Base-by-base conservation (phyloP, 106 monocot genomes). In the Iris macrosiphon region DNA sequence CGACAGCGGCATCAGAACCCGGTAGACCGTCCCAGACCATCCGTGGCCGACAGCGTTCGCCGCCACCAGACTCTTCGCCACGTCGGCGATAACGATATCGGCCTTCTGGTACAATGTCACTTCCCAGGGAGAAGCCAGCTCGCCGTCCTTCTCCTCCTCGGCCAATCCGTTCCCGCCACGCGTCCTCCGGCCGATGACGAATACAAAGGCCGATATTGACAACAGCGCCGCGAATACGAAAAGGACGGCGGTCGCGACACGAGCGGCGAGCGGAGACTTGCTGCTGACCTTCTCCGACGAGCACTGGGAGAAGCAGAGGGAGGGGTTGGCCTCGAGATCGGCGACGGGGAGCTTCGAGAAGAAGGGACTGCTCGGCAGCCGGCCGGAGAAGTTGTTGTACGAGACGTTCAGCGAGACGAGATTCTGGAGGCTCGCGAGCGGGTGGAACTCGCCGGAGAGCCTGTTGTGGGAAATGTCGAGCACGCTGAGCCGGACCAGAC, bases 391-490 rank as follows among this genome's bases (percentile, higher is more conserved):
- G 57, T 79, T 74, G 57, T 95, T 95, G 74, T 72, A 74, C 48
- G 89, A 89, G 26, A 95, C 27, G 68, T 85, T 85, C 20, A 95
- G 61, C 4, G 80, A 16, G 25, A 94, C 88, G 33, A 94, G 84
- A 67, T 94, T 94, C 51, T 88, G 78, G 25, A 94, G 81, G 18
- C 11, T 45, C 27, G 81, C 22, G 6, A 94, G 68, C 0, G 78
- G 52, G 28, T 33, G 45, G 29, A 88, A 78, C 14, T 81, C 78
- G 40, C 88, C 88, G 38, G 75, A 27, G 67, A 94, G 75, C 8
- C 47, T 59, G 70, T 94, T 94, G 73, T 88, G 88, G 4, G 94
- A 93, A 32, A 94, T 66, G 25, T 94, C 94, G 25, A 94, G 69
- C 4, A 73, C 56, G 3, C 75, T 85, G 18, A 94, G 84, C 32